These are phyloP conservation scores for Bipolaris bicolor DNA, from an alignment of 2,329 filamentous ascomycete genomes.

Conservation along the genomic window DNA sequence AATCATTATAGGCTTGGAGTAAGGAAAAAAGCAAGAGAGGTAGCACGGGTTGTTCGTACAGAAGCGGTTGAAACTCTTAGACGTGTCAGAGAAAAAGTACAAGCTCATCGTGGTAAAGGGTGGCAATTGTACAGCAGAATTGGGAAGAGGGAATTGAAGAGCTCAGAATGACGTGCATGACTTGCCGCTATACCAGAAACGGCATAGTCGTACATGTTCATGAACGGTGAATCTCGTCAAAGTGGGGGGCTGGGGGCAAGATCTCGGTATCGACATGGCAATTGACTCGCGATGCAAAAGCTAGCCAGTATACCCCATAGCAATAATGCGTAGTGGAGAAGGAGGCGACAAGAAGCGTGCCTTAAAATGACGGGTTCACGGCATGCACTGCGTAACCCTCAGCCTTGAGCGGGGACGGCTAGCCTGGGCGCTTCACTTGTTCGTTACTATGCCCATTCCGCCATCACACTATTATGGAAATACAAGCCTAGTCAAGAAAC, in stretches of 20 bases:
- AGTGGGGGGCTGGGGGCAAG: constrained; percentile 1
- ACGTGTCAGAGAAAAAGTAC: neutral
- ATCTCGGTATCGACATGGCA: constrained; percentile 3
- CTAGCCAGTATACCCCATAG: constrained; percentile 1
- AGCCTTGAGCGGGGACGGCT: constrained; percentile 9
- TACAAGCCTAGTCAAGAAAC: neutral
- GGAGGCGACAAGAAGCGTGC: constrained; percentile 12
- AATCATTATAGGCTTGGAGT: neutral
- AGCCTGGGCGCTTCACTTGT: constrained; percentile 5
- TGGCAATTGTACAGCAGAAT: too few species aligned
- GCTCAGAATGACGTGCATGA: constrained; percentile 4
- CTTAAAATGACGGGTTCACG: constrained; percentile 6
- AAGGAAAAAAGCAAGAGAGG: neutral
- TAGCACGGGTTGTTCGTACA: neutral
- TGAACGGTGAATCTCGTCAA: constrained; percentile 5
- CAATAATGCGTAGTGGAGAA: constrained; percentile 1
- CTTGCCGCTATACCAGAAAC: constrained; percentile 2
- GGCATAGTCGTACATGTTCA: neutral
- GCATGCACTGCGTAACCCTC: constrained; percentile 6
- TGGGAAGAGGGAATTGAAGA: neutral
- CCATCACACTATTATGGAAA: neutral
- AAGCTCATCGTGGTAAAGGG: neutral
- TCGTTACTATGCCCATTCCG: constrained; percentile 1
- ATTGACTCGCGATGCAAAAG: neutral
- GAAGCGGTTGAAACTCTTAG: neutral